phyloP scores from a whole-genome alignment of 768 basidiomycete genomes.

The Serendipita sp. region DNA sequence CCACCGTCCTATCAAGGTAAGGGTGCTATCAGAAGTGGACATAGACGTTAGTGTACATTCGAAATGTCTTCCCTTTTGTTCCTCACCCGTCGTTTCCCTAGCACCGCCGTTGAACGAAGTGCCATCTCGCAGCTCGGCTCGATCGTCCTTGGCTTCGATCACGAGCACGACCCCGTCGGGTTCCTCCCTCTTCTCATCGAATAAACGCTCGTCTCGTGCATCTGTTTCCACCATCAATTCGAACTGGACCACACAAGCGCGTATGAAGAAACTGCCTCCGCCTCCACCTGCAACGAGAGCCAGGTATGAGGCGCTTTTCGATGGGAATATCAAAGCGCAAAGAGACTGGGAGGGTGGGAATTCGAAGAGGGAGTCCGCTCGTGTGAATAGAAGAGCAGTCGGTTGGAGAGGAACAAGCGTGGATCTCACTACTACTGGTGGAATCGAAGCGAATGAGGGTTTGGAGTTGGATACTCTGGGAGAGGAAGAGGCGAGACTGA shows the following conservation, averaged over 20 bases:
- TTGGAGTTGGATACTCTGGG: conserved; percentile 15
- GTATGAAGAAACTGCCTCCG: conserved; percentile 26
- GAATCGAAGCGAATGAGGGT: conserved; percentile 18
- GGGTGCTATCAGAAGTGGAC: not conserved
- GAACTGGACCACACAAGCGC: conserved; percentile 4
- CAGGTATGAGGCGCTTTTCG: conserved; percentile 56
- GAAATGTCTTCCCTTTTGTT: not conserved
- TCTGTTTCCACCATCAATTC: not conserved
- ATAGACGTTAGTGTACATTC: not conserved
- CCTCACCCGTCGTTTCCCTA: conserved; percentile 1
- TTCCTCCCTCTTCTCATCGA: not conserved
- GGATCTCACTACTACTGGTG: conserved; percentile 39
- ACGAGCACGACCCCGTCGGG: conserved; percentile 14
- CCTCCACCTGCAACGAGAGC: conserved; percentile 46
- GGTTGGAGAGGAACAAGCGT: conserved; percentile 65
- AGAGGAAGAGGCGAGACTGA: conserved; percentile 33
- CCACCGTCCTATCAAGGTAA: conserved; percentile 3
- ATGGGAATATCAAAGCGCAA: conserved; percentile 37
- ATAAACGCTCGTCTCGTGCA: not conserved
- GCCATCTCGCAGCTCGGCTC: conserved; percentile 14
- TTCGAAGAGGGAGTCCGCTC: conserved; percentile 19
- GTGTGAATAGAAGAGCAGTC: conserved; percentile 33
- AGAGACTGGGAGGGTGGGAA: conserved; percentile 17
- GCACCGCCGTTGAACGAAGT: conserved; percentile 4
- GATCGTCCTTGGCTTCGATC: conserved; percentile 18